Percentiles rank a stretch among this genome's conserved stretches.
phyloP scores from a whole-genome alignment of 2,329 filamentous ascomycete species.

The Neophaeococcomyces aloes region DNA sequence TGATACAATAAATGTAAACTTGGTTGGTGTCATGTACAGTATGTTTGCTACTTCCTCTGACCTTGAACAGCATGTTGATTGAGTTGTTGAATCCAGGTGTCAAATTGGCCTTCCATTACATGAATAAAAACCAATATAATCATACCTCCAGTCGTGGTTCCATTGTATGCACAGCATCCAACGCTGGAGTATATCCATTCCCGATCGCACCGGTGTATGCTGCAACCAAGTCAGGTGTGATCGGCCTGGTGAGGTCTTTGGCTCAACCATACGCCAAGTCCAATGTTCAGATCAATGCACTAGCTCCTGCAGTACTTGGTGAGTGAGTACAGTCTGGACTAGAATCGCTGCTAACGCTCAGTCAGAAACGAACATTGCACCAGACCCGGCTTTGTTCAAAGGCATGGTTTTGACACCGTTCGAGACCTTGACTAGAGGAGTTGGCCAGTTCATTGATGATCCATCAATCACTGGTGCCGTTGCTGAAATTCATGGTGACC shows the following conservation, averaged over 20 bases:
- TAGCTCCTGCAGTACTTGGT: conserved; percentile 44
- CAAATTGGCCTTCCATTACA: conserved; percentile 42
- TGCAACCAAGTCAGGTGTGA: conserved; percentile 38
- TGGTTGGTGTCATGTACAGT: conserved; percentile 38
- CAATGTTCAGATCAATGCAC: conserved; percentile 42
- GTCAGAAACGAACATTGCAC: conserved; percentile 39
- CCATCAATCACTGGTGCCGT: conserved; percentile 34
- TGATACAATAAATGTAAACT: conserved; percentile 28
- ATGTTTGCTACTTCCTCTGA: conserved; percentile 17
- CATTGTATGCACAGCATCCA: conserved; percentile 45
- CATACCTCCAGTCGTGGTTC: conserved; percentile 28
- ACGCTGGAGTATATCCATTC: conserved; percentile 44
- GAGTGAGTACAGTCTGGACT: conserved; percentile 14
- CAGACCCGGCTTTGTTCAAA: conserved; percentile 35
- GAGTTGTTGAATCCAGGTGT: conserved; percentile 30
- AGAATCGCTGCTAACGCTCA: neutral
- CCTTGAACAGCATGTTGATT: neutral
- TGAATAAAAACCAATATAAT: conserved; percentile 34
- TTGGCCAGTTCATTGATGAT: conserved; percentile 34
- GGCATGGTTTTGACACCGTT: conserved; percentile 44
- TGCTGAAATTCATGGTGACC: conserved; percentile 43
- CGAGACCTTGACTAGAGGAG: conserved; percentile 37
- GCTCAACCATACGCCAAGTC: conserved; percentile 30
- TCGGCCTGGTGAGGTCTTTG: conserved; percentile 42
- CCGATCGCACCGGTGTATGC: conserved; percentile 42